phyloP scores from a whole-genome alignment of 164 flowering plant species.

The Vitis rupestris region DNA sequence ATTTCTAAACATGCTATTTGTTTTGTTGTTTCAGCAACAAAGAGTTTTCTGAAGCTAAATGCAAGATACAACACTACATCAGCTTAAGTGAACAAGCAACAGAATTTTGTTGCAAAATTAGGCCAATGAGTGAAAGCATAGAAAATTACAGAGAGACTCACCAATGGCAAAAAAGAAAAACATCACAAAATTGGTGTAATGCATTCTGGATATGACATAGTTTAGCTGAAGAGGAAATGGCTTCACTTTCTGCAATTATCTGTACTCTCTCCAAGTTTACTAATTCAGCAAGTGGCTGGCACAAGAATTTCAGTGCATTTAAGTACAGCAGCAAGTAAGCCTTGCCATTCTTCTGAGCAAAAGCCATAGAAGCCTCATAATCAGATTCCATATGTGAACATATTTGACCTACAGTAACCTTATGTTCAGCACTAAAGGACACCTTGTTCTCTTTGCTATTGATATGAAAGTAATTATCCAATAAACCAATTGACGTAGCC shows the following conservation, averaged over 20 bases:
- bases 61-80: neutral
- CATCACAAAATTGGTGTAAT: constrained; percentile 43
- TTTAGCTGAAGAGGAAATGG: constrained; percentile 14
- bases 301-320: constrained; percentile 62
- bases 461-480: constrained; percentile 28
- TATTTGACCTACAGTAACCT: constrained; percentile 7
- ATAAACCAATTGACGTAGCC: constrained; percentile 21
- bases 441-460: constrained; percentile 9
- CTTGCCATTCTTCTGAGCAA: constrained; percentile 22
- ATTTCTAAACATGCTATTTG: neutral
- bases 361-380: constrained; percentile 11
- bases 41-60: neutral
- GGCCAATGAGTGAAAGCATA: neutral
- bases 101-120: neutral
- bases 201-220: constrained; percentile 41
- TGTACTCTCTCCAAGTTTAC: constrained; percentile 41
- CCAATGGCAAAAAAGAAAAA: constrained; percentile 41
- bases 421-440: constrained; percentile 1
- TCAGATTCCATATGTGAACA: constrained; percentile 7
- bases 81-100: neutral
- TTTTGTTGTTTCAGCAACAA: neutral
- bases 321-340: constrained; percentile 36
- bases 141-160: constrained; percentile 12
- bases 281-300: constrained; percentile 64
- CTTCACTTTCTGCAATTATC: constrained; percentile 36